Evolutionary conservation across 2,329 filamentous ascomycete species (phyloP).

Genomic region (Rutstroemia sp.): DNA sequence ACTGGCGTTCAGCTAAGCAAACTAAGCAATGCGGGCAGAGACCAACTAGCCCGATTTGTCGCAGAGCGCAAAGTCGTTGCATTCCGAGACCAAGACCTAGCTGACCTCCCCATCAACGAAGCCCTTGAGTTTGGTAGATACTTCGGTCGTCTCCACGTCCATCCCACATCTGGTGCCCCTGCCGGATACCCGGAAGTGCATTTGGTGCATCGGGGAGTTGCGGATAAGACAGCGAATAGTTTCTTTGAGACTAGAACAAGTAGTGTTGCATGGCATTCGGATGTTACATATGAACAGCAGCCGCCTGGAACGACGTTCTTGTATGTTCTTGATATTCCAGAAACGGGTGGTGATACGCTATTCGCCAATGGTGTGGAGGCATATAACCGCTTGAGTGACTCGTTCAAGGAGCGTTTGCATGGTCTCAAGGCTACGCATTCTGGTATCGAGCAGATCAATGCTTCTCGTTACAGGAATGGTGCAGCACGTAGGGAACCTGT

Average conservation of each 20-base stretch:
- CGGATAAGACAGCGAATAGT: constrained; percentile 51
- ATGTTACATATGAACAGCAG: constrained; percentile 82
- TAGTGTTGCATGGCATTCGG: constrained; percentile 82
- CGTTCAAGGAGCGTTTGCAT: constrained; percentile 73
- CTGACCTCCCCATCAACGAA: constrained; percentile 60
- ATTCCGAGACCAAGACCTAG: constrained; percentile 70
- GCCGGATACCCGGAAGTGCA: constrained; percentile 68
- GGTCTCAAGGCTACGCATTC: constrained; percentile 77
- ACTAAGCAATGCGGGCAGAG: constrained; percentile 61
- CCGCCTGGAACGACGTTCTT: constrained; percentile 86
- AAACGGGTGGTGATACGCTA: constrained; percentile 75
- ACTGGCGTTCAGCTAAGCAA: constrained; percentile 63
- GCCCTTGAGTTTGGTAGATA: constrained; percentile 65
- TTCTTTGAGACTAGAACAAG: constrained; percentile 67
- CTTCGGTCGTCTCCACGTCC: constrained; percentile 76
- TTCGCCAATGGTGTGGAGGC: constrained; percentile 76
- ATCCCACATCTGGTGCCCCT: constrained; percentile 70
- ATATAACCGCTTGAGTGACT: constrained; percentile 71
- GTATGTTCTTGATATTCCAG: constrained; percentile 76
- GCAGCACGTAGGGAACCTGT: constrained; percentile 72
- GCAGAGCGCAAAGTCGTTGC: constrained; percentile 72
- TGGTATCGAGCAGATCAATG: constrained; percentile 71
- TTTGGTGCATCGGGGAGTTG: constrained; percentile 66
- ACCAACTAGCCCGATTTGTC: constrained; percentile 69
- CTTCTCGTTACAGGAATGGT: constrained; percentile 57